Percentiles rank a stretch among this genome's conserved stretches.
phyloP scores from a whole-genome alignment of 768 basidiomycete genomes.

The Hygrophorus pudorinus region DNA sequence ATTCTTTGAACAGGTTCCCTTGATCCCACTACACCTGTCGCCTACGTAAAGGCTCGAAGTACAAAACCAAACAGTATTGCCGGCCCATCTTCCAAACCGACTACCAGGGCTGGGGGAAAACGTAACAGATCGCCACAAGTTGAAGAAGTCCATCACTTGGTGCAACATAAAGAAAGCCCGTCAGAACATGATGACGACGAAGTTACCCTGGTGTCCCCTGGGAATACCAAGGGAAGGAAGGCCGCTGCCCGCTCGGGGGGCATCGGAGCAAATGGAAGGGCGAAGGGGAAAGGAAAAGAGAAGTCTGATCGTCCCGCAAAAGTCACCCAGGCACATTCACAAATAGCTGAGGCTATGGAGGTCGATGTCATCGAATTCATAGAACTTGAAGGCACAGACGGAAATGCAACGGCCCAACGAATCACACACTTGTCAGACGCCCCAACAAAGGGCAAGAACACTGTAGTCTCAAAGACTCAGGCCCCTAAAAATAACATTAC shows the following conservation, averaged over 20 bases:
- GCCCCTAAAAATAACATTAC: constrained; percentile 2
- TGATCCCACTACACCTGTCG: constrained; percentile 4
- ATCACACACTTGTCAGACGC: constrained; percentile 6
- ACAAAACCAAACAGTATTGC: background rate
- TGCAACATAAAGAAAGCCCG: background rate
- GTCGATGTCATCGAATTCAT: constrained; percentile 14
- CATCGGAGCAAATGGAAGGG: constrained; percentile 17
- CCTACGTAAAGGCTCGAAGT: background rate
- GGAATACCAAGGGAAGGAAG: background rate
- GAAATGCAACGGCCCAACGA: constrained; percentile 10
- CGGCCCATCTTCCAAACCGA: constrained; percentile 10
- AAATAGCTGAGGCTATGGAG: constrained; percentile 9
- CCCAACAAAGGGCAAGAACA: constrained; percentile 6
- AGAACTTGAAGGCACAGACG: constrained; percentile 12
- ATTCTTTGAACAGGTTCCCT: background rate
- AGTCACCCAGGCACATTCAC: constrained; percentile 10
- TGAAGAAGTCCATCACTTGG: background rate
- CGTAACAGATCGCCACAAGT: constrained; percentile 4
- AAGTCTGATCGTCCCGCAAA: constrained; percentile 21
- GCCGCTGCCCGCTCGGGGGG: constrained; percentile 1
- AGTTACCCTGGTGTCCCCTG: background rate
- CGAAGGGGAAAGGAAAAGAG: constrained; percentile 21
- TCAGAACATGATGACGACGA: constrained; percentile 6
- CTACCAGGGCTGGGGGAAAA: constrained; percentile 4
- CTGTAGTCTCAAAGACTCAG: background rate